Base-by-base conservation (phyloP, 2,329 filamentous ascomycete species). In the Aureobasidium musti region DNA sequence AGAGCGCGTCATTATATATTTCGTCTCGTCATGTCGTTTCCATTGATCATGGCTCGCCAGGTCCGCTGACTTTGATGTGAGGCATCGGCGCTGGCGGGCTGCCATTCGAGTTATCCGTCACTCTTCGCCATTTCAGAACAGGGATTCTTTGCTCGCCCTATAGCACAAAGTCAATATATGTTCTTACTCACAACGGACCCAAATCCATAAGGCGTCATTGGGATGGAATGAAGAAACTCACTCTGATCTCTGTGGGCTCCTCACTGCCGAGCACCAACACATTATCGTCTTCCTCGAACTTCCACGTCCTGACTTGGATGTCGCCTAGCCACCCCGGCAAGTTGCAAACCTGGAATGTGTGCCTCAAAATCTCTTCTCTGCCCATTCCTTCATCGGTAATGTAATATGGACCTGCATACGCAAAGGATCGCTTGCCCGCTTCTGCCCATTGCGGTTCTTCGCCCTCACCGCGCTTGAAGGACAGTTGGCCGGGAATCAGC, bases 381-480 rank as follows among this genome's bases (percentile, higher is more conserved):
- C 73, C 75, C 13, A 26, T 49, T 0, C 75, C 75, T 64, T 78
- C 76, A 47, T 76, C 69, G 49, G 66, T 75, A 68, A 78, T 78
- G 68, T 76, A 78, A 68, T 75, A 78, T 45, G 76, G 76, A 8
- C 76, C 76, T 33, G 73, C 74, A 63, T 78, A 78, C 17, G 72
- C 72, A 43, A 77, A 77, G 67, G 73, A 77, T 23, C 76, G 69
- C 67, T 77, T 77, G 17, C 74, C 75, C 5, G 76, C 76, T 59
- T 78, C 76, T 19, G 76, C 76, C 76, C 76, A 78, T 60, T 77
- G 75, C 45, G 75, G 71, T 63, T 77, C 76, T 63, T 77, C 75
- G 19, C 73, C 75, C 56, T 75, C 73, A 17, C 75, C 76, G 26
- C 75, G 74, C 67, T 75, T 75, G 73, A 77, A 77, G 63, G 69